These are phyloP conservation scores for Vanderwaltozyma polyspora DNA, from an alignment of 805 yeast species.

Conservation along the genomic window DNA sequence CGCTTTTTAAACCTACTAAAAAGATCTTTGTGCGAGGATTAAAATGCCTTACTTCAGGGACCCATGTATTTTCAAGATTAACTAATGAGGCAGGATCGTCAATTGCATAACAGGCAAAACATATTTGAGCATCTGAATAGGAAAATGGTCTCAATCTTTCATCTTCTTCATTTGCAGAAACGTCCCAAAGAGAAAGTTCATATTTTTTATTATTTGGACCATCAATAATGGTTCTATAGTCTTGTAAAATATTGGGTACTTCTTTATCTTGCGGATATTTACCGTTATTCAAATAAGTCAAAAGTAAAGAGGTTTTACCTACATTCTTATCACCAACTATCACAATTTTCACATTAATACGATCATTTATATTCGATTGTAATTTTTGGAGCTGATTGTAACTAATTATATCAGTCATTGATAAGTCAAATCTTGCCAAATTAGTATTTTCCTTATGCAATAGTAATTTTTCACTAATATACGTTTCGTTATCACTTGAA, in stretches of 20 bases:
- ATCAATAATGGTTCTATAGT: conserved; percentile 49
- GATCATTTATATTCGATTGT: neutral
- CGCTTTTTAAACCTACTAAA: conserved; percentile 76
- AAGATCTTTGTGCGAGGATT: conserved; percentile 59
- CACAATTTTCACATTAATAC: conserved; percentile 43
- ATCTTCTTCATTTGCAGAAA: conserved; percentile 85
- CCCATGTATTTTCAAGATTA: conserved; percentile 74
- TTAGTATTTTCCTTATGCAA: neutral
- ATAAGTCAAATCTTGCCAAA: neutral
- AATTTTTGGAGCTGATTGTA: neutral
- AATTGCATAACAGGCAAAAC: conserved; percentile 66
- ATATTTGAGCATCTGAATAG: conserved; percentile 67
- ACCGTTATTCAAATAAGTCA: conserved; percentile 52
- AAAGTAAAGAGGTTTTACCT: conserved; percentile 73
- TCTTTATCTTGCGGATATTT: conserved; percentile 63
- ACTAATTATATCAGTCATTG: neutral
- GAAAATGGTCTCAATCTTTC: conserved; percentile 68
- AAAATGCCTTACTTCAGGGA: conserved; percentile 73
- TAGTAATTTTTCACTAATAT: neutral
- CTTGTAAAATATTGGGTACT: conserved; percentile 78
- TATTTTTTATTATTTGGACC: conserved; percentile 40
- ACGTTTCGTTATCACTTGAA: too few species aligned
- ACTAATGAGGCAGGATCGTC: conserved; percentile 51
- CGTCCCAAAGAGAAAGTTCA: conserved; percentile 76
- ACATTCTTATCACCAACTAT: conserved; percentile 87